Evolutionary conservation across 768 basidiomycete genomes (phyloP).

Genomic region (Pleurotus sapidus): DNA sequence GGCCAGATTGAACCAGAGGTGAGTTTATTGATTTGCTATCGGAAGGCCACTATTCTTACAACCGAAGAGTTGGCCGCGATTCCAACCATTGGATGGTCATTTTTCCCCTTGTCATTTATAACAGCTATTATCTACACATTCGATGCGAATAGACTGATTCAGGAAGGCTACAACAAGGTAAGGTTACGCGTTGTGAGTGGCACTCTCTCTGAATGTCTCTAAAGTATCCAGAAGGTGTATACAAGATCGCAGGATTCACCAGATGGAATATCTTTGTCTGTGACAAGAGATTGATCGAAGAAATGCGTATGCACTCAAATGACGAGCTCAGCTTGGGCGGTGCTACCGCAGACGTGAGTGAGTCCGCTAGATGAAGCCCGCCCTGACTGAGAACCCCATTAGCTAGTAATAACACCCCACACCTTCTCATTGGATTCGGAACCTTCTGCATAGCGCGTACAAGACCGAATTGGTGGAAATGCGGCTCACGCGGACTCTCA

Average conservation of each 20-base stretch:
- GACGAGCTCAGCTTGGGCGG: constrained; percentile 10
- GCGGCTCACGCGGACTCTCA: neutral
- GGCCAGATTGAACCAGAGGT: neutral
- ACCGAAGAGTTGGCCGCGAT: constrained; percentile 21
- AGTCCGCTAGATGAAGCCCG: neutral
- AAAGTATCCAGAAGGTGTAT: constrained; percentile 16
- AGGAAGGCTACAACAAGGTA: constrained; percentile 21
- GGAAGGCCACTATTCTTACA: neutral
- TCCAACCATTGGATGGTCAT: constrained; percentile 18
- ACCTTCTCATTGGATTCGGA: constrained; percentile 4
- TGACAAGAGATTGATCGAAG: constrained; percentile 16
- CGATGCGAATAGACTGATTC: constrained; percentile 9
- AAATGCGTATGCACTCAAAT: constrained; percentile 15
- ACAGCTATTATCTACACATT: constrained; percentile 17
- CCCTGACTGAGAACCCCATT: neutral
- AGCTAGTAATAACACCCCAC: constrained; percentile 3
- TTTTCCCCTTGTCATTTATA: constrained; percentile 18
- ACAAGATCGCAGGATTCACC: constrained; percentile 23
- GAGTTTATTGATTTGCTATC: neutral
- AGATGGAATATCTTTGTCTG: constrained; percentile 21
- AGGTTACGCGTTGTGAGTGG: constrained; percentile 11
- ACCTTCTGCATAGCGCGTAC: neutral
- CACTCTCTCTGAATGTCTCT: constrained; percentile 11
- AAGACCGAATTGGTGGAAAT: neutral
- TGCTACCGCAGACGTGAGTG: constrained; percentile 11